phyloP scores from a whole-genome alignment of 768 basidiomycete genomes.

The Terana coerulea region DNA sequence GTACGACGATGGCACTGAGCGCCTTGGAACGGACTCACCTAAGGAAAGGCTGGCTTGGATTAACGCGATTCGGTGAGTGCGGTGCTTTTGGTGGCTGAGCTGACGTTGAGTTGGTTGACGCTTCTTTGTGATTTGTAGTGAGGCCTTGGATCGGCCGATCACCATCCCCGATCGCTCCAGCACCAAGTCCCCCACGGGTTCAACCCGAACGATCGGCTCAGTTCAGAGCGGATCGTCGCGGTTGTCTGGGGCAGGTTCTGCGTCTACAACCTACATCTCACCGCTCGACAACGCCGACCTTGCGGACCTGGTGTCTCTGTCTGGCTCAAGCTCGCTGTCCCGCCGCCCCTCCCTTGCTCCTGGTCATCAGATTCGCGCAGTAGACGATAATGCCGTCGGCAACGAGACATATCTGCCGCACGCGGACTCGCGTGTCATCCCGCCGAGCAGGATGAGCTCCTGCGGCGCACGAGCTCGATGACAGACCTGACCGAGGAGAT shows the following conservation, averaged over 20 bases:
- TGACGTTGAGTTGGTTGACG: too few relatives aligned
- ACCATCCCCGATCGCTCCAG: slow-evolving; percentile 43
- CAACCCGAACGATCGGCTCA: slow-evolving; percentile 69
- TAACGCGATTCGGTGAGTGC: slow-evolving; percentile 75
- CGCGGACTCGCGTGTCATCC: slow-evolving; percentile 70
- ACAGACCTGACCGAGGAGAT: slow-evolving; percentile 68
- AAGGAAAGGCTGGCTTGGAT: slow-evolving; percentile 89
- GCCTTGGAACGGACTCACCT: slow-evolving; percentile 85
- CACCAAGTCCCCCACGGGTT: slow-evolving; percentile 49
- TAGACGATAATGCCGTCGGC: slow-evolving; percentile 70
- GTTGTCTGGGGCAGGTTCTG: slow-evolving; percentile 48
- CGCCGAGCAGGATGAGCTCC: slow-evolving; percentile 58
- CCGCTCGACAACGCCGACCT: slow-evolving; percentile 70
- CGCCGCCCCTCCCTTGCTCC: slow-evolving; percentile 48
- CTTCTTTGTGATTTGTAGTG: slow-evolving; percentile 49
- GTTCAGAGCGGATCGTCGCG: slow-evolving; percentile 37
- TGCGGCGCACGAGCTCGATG: slow-evolving; percentile 68
- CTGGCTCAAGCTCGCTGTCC: slow-evolving; percentile 41
- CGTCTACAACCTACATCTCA: slow-evolving; percentile 75
- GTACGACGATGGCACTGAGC: slow-evolving; percentile 86
- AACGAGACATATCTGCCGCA: slow-evolving; percentile 66
- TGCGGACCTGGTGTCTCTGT: slow-evolving; percentile 53
- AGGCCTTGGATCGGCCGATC: slow-evolving; percentile 66
- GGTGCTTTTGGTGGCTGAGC: background rate
- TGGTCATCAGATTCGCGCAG: slow-evolving; percentile 52